Conservation (phyloP, 2,329 filamentous ascomycete species). For the Epichloe elymi region DNA sequence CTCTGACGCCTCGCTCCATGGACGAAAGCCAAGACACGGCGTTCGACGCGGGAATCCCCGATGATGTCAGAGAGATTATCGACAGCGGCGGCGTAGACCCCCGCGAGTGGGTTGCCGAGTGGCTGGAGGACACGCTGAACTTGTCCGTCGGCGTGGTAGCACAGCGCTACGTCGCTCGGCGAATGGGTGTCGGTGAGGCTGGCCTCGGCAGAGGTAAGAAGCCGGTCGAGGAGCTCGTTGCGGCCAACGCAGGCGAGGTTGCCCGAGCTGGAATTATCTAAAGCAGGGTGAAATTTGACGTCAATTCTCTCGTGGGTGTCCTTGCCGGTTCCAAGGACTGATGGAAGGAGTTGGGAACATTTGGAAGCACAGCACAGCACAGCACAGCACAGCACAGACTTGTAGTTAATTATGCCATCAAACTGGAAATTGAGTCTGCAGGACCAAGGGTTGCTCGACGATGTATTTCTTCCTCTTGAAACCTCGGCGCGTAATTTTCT, state of each 20-base stretch:
- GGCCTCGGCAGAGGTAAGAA: constrained; percentile 49
- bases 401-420: too few relatives aligned
- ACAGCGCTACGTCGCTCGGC: constrained; percentile 83
- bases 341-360: constrained; percentile 5
- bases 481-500: background rate
- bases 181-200: constrained; percentile 92
- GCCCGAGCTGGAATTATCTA: constrained; percentile 44
- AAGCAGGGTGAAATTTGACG: constrained; percentile 6
- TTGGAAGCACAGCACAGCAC: background rate
- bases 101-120: constrained; percentile 92
- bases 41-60: constrained; percentile 39
- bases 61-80: constrained; percentile 79
- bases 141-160: constrained; percentile 75
- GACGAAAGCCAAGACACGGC: constrained; percentile 29
- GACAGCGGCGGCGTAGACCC: constrained; percentile 68
- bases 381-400: background rate
- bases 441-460: background rate
- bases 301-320: background rate
- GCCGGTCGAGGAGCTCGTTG: constrained; percentile 40
- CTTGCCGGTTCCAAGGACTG: background rate
- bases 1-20: constrained; percentile 39
- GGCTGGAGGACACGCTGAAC: constrained; percentile 78
- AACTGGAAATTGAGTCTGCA: background rate
- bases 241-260: constrained; percentile 45
- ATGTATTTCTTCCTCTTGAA: too few relatives aligned